A percentile compares a stretch with the other conserved stretches of the same genome.
Evolutionary conservation across 345 rosid genomes (phyloP).

Genomic region (Sapria himalayana): DNA sequence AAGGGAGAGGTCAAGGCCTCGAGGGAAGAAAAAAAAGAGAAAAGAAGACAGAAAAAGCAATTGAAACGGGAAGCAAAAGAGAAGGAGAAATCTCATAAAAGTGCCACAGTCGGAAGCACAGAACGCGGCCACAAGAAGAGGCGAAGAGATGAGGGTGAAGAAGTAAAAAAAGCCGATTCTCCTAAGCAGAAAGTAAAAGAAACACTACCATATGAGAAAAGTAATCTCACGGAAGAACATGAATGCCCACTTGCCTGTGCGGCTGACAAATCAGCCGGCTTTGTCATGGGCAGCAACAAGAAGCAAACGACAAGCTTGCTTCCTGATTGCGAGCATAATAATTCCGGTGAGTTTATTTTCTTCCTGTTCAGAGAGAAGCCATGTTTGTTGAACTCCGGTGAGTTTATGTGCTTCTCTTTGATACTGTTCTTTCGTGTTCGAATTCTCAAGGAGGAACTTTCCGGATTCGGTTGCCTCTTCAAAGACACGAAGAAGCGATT

Average conservation of each 20-base stretch:
- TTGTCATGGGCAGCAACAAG: conserved; percentile 13
- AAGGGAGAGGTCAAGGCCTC: too few relatives aligned
- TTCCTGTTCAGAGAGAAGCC: conserved; percentile 29
- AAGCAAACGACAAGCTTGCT: conserved; percentile 18
- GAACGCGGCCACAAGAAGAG: conserved; percentile 19
- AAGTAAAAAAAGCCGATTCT: conserved; percentile 13
- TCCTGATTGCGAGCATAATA: conserved; percentile 20
- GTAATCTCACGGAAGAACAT: conserved; percentile 16
- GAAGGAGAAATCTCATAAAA: conserved; percentile 12
- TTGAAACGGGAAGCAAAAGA: conserved; percentile 14
- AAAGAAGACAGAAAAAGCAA: conserved; percentile 13
- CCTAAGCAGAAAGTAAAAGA: conserved; percentile 12
- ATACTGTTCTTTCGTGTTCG: conserved; percentile 27
- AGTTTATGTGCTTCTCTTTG: conserved; percentile 27
- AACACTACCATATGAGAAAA: conserved; percentile 10
- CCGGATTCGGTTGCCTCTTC: conserved; percentile 47
- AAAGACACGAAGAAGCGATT: conserved; percentile 35
- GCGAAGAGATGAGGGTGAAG: conserved; percentile 15
- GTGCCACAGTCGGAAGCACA: conserved; percentile 15
- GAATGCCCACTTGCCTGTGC: conserved; percentile 17
- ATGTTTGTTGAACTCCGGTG: conserved; percentile 38
- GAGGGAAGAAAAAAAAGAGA: conserved; percentile 17
- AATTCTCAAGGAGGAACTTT: conserved; percentile 48
- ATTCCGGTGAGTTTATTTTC: conserved; percentile 48
- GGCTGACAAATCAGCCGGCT: conserved; percentile 14